Percentiles rank a stretch among this genome's conserved stretches.
Conservation (phyloP, 371 early-diverging fungal genomes). For the Mucor saturninus region DNA sequence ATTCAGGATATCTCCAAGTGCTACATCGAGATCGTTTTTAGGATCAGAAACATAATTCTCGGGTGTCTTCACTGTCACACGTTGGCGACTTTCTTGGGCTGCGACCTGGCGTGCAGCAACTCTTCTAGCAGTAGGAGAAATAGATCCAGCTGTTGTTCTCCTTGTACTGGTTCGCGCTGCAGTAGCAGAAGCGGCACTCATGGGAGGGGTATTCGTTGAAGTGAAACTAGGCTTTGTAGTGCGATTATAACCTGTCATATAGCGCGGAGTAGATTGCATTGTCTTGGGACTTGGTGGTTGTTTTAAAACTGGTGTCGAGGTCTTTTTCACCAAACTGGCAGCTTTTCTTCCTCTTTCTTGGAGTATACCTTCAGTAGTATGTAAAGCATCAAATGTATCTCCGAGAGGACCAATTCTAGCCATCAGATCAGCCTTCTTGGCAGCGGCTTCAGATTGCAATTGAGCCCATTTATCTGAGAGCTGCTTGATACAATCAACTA, state of each 20-base stretch:
- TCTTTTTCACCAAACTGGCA: slow-evolving; percentile 23
- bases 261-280: slow-evolving; percentile 39
- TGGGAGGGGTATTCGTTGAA: slow-evolving; percentile 16
- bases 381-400: slow-evolving; percentile 29
- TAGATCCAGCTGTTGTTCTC: slow-evolving; percentile 10
- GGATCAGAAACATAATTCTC: slow-evolving; percentile 69
- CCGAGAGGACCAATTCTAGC: slow-evolving; percentile 38
- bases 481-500: slow-evolving; percentile 48
- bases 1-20: slow-evolving; percentile 73
- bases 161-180: slow-evolving; percentile 18
- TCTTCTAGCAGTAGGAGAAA: slow-evolving; percentile 25
- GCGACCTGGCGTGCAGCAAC: slow-evolving; percentile 19
- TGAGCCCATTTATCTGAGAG: slow-evolving; percentile 54
- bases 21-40: slow-evolving; percentile 73
- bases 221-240: not conserved
- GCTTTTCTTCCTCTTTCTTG: slow-evolving; percentile 31
- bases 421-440: slow-evolving; percentile 54
- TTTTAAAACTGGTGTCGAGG: slow-evolving; percentile 31
- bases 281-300: slow-evolving; percentile 33
- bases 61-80: slow-evolving; percentile 16
- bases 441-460: slow-evolving; percentile 48
- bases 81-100: slow-evolving; percentile 19
- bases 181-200: slow-evolving; percentile 15
- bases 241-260: slow-evolving; percentile 23
- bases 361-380: slow-evolving; percentile 19